Base-by-base conservation (phyloP, 257 asterid species). In the Leonotis leonurus region DNA sequence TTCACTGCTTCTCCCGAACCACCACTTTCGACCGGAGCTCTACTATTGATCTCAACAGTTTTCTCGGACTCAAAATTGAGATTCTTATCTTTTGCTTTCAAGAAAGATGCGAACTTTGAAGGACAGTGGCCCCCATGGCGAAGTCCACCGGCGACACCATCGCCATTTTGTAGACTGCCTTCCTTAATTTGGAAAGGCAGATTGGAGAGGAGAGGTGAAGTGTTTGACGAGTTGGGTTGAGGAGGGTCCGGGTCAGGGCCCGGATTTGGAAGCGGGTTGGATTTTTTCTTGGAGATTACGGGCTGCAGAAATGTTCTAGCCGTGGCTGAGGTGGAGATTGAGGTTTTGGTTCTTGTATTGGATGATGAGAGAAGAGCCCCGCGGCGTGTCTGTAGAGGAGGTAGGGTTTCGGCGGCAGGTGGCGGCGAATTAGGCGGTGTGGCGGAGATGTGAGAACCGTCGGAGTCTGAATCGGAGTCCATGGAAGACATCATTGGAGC, bases 391-490 rank as follows among this genome's bases (percentile, higher is more conserved):
- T 12, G 35, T 6, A 70, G 52, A 1, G 75, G 73, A 10, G 75
- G 72, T 11, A 62, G 71, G 25, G 48, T 39, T 13, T 80, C 8
- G 57, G 74, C 5, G 63, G 76, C 29, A 40, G 39, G 30, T 9
- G 74, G 50, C 14, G 81, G 80, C 16, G 78, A 64, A 29, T 66
- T 70, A 16, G 95, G 95, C 25, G 95, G 98, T 6, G 95, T 82
- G 72, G 94, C 79, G 50, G 97, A 92, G 62, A 92, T 60, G 73
- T 92, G 88, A 68, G 95, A 92, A 14, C 84, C 95, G 62, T 60
- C 94, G 44, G 99, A 88, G 65, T 85, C 90, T 61, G 92, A 80
- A 64, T 81, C 93, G 72, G 85, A 78, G 46, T 83, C 89, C 99
- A 92, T 92, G 67, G 67, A 10, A 2, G 37, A 49, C 11, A n/a